phyloP scores from a whole-genome alignment of 192 early-diverging fungal genomes.

The Backusella westeae region DNA sequence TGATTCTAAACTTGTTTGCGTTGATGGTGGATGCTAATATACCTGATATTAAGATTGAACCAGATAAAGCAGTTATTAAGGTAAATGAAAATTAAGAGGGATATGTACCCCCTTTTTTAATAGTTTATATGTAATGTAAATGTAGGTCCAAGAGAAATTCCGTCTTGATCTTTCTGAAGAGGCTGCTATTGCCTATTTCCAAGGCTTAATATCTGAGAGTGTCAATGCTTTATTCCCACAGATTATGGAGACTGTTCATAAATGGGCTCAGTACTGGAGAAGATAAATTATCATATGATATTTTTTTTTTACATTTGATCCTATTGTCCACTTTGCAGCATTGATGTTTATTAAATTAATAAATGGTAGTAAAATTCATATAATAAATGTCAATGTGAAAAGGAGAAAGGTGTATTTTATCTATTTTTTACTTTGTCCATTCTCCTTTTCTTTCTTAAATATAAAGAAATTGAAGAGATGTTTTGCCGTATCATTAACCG shows the following conservation, averaged over 20 bases:
- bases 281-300: slow-evolving; percentile 29
- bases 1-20: slow-evolving; percentile 96
- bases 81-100: slow-evolving; percentile 38
- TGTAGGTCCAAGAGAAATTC: slow-evolving; percentile 94
- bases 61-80: slow-evolving; percentile 95
- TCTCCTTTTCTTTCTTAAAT: no score
- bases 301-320: no score
- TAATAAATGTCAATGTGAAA: no score
- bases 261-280: slow-evolving; percentile 87
- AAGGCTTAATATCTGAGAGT: slow-evolving; percentile 89
- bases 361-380: no score
- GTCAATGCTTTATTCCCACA: slow-evolving; percentile 96
- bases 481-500: no score
- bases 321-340: not conserved
- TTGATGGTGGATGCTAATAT: slow-evolving; percentile 98
- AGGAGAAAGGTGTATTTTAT: no score
- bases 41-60: slow-evolving; percentile 97
- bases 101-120: not conserved
- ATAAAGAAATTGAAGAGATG: no score
- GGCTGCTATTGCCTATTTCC: slow-evolving; percentile 94
- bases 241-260: slow-evolving; percentile 97
- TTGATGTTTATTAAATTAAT: no score
- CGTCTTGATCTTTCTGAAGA: slow-evolving; percentile 89
- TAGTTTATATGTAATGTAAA: not conserved
- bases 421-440: no score